Evolutionary conservation across 805 yeast species (phyloP), one percentile per base, ranked within the genome.

Genomic region (Blastobotrys parvus): DNA sequence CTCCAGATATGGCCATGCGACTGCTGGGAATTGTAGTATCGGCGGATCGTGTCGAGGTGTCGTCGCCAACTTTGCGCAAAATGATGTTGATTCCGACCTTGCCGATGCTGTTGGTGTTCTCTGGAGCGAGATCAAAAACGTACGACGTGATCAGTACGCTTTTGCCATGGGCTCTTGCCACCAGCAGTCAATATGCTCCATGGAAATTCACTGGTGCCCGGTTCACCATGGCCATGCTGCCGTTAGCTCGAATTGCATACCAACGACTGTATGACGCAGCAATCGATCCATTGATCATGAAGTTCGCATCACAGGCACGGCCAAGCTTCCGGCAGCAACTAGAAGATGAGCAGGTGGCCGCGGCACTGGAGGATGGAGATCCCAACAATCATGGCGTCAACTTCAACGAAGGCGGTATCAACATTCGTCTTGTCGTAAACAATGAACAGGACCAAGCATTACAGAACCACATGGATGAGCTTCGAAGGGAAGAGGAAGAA

Each of bases 61-160:
- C 25, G 16, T 49, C 54, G 8, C 17, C 52, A 38, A 35, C 52
- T 15, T 19, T 42, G 21, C 40, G 49, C 18, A 46, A 53, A 18
- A 27, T 52, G 45, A 11, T 53, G n/a, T 40, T 48, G 29, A 46
- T 56, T 29, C 60, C 60, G 3, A 18, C 45, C n/a, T 48, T 56
- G 17, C 60, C 60, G 3, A 21, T 56, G 7, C 41, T 43, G 23
- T 39, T 56, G 41, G 39, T 54, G 13, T 30, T 51, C 18, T 51
- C 59, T 10, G 23, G 51, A 16, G 18, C 39, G 18, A 22, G 50
- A 18, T 53, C 57, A 4, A 23, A 32, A 11, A 16, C 50, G 18
- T 46, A 38, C 7, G 50, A 48, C 38, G 15, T 45, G 30, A 22
- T 49, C 8, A 13, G 35, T 20, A 39, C 36, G n/a, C 11, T 40